Base-by-base conservation (phyloP, 352 stramenopile genomes). In the Pythium brassicae region DNA sequence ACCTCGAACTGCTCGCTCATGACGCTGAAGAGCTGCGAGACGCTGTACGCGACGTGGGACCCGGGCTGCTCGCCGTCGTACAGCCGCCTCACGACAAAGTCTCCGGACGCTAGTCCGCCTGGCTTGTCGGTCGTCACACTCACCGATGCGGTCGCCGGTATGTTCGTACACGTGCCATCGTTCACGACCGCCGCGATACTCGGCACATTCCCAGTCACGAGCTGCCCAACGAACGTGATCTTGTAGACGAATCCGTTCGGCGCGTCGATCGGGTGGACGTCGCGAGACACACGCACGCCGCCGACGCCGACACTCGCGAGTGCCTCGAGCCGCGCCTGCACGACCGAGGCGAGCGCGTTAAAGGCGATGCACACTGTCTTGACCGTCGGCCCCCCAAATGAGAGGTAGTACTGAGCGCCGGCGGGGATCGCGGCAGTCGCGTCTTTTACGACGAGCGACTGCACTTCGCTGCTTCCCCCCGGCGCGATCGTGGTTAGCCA, bases 11-110 rank as follows among this genome's bases (percentile, higher is more conserved):
- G 74, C 49, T 92, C 80, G 26, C 71, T 69, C 62, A 83, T 69
- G 7, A 94, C 78, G n/a, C 64, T 77, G 35, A 92, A 94, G 9
- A 86, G 54, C 29, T 89, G 84, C 1, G 64, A 71, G 12, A 94
- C 65, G 17, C 23, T 68, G 46, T 92, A 92, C 2, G 74, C 76
- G 9, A 78, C 48, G 39, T 87, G 78, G 0, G 58, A 56, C 1
- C 59, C 60, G 1, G 81, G 67, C 10, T 57, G 56, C 34, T 92
- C 84, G 6, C 84, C 82, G 42, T 73, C 50, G 53, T 94, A 92
- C 35, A 72, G 32, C 1, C 53, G 67, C 12, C 65, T 76, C 8
- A 83, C 48, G 2, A 72, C 73, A 59, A 94, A 87, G 23, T 59
- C 53, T 1, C 65, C 66, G 2, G 68, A 59, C 0, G 53, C 22